phyloP scores from a whole-genome alignment of 768 basidiomycete species.

The Cyclocybe cylindracea region DNA sequence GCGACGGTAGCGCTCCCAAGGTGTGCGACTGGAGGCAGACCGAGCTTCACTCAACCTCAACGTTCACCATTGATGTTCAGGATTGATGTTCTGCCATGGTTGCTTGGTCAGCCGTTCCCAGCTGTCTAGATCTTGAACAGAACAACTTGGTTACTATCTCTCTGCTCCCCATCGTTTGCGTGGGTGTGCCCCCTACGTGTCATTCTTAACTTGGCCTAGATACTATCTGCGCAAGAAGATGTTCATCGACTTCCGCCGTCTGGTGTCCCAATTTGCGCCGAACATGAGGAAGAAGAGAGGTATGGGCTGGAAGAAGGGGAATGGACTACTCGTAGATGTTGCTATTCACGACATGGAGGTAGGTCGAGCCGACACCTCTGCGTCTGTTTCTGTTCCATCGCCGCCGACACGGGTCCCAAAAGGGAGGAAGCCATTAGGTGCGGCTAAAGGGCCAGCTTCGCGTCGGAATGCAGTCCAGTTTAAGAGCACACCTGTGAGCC shows the following conservation, averaged over 20 bases:
- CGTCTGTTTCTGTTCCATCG: conserved; percentile 26
- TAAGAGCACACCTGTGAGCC: conserved; percentile 52
- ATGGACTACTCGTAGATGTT: conserved; percentile 83
- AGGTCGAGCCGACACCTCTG: conserved; percentile 20
- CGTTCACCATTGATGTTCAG: no score
- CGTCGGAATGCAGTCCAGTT: conserved; percentile 44
- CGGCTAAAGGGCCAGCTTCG: conserved; percentile 30
- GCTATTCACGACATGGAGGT: conserved; percentile 70
- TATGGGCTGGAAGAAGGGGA: conserved; percentile 76
- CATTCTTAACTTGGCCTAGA: no score
- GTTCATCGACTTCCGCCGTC: conserved; percentile 80
- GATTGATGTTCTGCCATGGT: no score
- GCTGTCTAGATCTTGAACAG: no score
- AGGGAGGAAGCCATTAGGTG: conserved; percentile 37
- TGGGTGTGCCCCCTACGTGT: no score
- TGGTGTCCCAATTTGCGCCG: conserved; percentile 64
- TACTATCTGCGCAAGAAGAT: conserved; percentile 96
- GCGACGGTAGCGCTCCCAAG: no score
- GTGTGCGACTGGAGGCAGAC: no score
- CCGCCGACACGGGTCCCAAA: conserved; percentile 38
- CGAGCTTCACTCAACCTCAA: no score
- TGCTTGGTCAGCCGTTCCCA: no score
- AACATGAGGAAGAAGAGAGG: conserved; percentile 65
- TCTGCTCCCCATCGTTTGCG: no score
- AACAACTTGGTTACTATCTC: no score